Conservation (phyloP, 148 eudicot genomes). For the Vaccinium darrowii region DNA sequence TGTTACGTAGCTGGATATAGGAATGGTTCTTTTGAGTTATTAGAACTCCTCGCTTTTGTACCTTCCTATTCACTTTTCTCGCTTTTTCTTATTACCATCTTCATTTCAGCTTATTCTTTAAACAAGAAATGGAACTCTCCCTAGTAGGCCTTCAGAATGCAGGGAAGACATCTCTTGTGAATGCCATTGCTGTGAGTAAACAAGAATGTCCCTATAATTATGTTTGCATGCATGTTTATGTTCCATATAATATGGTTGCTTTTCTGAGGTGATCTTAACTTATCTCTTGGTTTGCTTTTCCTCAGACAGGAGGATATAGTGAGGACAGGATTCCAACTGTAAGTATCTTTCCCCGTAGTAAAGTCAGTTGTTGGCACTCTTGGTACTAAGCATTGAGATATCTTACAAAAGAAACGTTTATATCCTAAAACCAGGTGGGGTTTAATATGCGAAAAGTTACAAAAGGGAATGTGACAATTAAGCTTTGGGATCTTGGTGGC, state of each 20-base stretch:
- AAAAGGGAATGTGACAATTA: constrained; percentile 72
- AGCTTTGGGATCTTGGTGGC: constrained; percentile 97
- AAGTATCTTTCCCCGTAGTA: constrained; percentile 29
- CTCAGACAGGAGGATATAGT: constrained; percentile 82
- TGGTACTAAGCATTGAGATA: neutral
- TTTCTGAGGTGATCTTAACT: constrained; percentile 8
- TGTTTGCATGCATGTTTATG: neutral
- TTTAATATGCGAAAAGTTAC: constrained; percentile 96
- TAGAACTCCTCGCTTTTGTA: neutral
- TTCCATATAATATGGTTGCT: neutral
- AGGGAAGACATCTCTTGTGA: constrained; percentile 89
- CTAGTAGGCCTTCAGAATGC: constrained; percentile 96
- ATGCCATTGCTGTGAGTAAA: constrained; percentile 71
- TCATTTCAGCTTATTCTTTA: constrained; percentile 67
- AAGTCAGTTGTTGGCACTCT: neutral
- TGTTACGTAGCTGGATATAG: neutral
- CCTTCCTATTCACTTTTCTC: neutral
- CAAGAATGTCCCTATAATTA: neutral
- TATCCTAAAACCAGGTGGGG: constrained; percentile 56
- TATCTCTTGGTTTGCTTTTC: constrained; percentile 14
- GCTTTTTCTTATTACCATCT: constrained; percentile 16
- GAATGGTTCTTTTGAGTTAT: neutral
- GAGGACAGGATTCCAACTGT: constrained; percentile 99
- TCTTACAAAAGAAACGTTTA: neutral
- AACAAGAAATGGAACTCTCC: constrained; percentile 98